Conservation (phyloP, 495 filamentous ascomycete genomes). For the Aspergillus ellipticus region DNA sequence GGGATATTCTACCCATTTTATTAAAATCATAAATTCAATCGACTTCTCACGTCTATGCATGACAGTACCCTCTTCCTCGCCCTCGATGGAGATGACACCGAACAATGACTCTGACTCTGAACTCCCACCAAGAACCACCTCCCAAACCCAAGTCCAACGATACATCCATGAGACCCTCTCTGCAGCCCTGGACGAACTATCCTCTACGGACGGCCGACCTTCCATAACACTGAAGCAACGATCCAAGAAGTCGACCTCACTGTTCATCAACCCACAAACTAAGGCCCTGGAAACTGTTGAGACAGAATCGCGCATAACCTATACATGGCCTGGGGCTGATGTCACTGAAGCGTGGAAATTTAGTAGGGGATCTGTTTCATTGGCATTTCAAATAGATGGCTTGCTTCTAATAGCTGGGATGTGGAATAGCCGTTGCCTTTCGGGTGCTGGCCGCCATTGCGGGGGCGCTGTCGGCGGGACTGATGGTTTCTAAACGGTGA, state of each 20-base stretch:
- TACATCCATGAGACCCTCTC: slow-evolving; percentile 34
- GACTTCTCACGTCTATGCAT: too few relatives aligned
- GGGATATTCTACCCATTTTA: too few relatives aligned
- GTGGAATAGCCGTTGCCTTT: slow-evolving; percentile 51
- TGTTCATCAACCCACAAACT: slow-evolving; percentile 26
- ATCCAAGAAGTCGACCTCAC: slow-evolving; percentile 11
- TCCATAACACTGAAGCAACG: slow-evolving; percentile 32
- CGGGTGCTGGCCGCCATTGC: slow-evolving; percentile 69
- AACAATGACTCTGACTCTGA: not conserved
- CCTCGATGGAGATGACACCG: too few relatives aligned
- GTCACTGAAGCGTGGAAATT: slow-evolving; percentile 64
- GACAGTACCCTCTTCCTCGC: not conserved
- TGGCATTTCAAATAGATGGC: too few relatives aligned
- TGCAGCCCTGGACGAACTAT: slow-evolving; percentile 23
- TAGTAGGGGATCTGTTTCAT: slow-evolving; percentile 37
- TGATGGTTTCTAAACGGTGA: slow-evolving; percentile 76
- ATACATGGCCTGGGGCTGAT: slow-evolving; percentile 57
- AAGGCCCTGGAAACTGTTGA: slow-evolving; percentile 27
- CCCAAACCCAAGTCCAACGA: slow-evolving; percentile 17
- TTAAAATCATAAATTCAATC: too few relatives aligned
- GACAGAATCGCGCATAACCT: slow-evolving; percentile 22
- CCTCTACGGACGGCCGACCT: slow-evolving; percentile 24
- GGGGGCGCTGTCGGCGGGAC: slow-evolving; percentile 57
- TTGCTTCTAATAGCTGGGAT: slow-evolving; percentile 1
- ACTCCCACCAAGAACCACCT: not conserved